Evolutionary conservation across 2,329 filamentous ascomycete species (phyloP).

Genomic region (Chalaropsis ovoidea): DNA sequence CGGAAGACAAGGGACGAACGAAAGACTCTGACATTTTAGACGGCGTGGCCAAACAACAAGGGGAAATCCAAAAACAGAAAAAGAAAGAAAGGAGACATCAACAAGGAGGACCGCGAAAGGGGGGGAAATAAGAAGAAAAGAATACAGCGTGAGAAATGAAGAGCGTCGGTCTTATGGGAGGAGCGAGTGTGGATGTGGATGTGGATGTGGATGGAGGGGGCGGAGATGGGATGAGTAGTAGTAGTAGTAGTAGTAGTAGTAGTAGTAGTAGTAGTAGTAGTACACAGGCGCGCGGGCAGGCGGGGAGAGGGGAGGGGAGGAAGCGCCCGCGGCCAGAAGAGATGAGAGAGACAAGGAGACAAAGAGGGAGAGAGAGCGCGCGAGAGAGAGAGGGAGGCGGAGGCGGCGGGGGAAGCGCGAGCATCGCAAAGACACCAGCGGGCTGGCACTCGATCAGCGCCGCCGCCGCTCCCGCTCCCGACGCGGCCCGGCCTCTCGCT

Average conservation of each 20-base stretch:
- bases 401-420: background rate
- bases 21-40: too few species aligned
- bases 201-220: background rate
- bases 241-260: too few species aligned
- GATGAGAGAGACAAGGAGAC: background rate
- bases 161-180: background rate
- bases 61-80: constrained; percentile 4
- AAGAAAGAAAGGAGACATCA: background rate
- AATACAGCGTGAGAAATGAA: background rate
- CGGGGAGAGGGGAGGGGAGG: background rate
- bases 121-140: too few species aligned
- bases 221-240: too few species aligned
- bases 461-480: too few species aligned
- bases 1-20: too few species aligned
- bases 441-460: too few species aligned
- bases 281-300: constrained; percentile 7
- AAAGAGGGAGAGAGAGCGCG: background rate
- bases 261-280: constrained; percentile 14
- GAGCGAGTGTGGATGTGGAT: background rate
- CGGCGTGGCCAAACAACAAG: background rate
- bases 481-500: too few species aligned
- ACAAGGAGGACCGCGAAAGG: background rate
- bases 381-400: background rate
- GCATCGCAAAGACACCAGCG: too few species aligned
- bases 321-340: background rate